Evolutionary conservation across 805 yeast genomes (phyloP), one percentile per base, ranked within the genome.

Genomic region (Suhomyces prunicola): DNA sequence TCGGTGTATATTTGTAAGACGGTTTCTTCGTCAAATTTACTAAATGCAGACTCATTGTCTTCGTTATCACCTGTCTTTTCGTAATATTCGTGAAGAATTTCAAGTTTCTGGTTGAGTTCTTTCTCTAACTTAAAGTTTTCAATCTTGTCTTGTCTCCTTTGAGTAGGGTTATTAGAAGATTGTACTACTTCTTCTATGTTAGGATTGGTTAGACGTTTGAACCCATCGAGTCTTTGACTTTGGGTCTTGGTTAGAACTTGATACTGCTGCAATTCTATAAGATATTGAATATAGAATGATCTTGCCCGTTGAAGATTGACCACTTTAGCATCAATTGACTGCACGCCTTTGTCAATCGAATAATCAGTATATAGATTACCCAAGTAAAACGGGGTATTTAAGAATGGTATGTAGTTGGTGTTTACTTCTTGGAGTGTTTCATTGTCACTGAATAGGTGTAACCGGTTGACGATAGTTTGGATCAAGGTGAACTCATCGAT

Each of bases 371-470:
- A 54, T 4, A 73, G 56, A 7, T 41, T 52, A 0, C 68, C 96
- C 36, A 87, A 60, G 58, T 84, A 79, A 64, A 76, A 90, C 55
- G 85, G 84, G 1, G 87, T 62, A 4, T 81, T 71, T 17, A 89
- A 64, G 57, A 80, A 88, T 52, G 82, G 83, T 17, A 91, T 64
- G 44, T 88, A 83, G 5, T 71, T 65, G 0, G 96, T 86, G 40
- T 80, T 74, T 9, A 91, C 61, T 60, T 91, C 97, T 0, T 84
- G 88, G 2, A 88, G 53, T 0, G 77, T 62, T 64, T 91, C 97
- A 65, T 90, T 90, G 10, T 71, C 69, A 60, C 93, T 87, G 70
- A 88, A 90, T 23, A 90, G 65, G 2, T 83, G 75, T 15, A 84
- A 67, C n/a, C 71, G 69, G 10, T 74, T 70, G 0, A 86, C 73